These are phyloP conservation scores for Solanum hybrid DNA, from an alignment of 305 asterid genomes.

Conservation along the genomic window DNA sequence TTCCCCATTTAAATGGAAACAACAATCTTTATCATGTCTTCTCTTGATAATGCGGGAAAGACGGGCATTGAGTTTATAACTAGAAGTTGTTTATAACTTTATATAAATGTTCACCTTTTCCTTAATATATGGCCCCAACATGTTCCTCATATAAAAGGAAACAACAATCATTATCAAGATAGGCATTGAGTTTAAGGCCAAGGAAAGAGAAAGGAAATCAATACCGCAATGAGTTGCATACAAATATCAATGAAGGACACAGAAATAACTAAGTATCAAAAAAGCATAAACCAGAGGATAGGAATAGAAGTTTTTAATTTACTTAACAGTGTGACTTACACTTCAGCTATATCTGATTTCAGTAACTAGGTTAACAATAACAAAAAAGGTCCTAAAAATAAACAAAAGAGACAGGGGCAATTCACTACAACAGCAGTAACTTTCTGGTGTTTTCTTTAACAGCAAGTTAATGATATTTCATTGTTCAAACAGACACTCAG, in stretches of 20 bases:
- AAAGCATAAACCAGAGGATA: neutral
- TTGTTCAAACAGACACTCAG: neutral
- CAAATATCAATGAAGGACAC: neutral
- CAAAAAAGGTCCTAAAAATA: neutral
- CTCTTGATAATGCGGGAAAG: neutral
- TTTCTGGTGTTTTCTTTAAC: neutral
- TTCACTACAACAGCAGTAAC: neutral
- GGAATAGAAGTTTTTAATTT: neutral
- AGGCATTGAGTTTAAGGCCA: neutral
- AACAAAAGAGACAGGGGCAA: neutral
- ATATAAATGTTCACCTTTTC: neutral
- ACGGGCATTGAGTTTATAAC: neutral
- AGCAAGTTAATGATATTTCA: slow-evolving; percentile 1
- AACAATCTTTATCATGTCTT: neutral
- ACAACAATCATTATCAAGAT: neutral
- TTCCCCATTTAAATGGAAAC: neutral
- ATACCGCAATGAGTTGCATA: neutral
- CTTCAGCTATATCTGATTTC: neutral
- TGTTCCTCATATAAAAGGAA: neutral
- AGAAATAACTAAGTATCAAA: neutral
- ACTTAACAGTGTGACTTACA: neutral
- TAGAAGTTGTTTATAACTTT: neutral
- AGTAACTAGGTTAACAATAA: neutral
- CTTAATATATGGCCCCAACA: neutral
- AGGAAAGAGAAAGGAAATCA: neutral